phyloP scores from a whole-genome alignment of 192 early-diverging fungal species.

The Gryganskiella cystojenkinii region DNA sequence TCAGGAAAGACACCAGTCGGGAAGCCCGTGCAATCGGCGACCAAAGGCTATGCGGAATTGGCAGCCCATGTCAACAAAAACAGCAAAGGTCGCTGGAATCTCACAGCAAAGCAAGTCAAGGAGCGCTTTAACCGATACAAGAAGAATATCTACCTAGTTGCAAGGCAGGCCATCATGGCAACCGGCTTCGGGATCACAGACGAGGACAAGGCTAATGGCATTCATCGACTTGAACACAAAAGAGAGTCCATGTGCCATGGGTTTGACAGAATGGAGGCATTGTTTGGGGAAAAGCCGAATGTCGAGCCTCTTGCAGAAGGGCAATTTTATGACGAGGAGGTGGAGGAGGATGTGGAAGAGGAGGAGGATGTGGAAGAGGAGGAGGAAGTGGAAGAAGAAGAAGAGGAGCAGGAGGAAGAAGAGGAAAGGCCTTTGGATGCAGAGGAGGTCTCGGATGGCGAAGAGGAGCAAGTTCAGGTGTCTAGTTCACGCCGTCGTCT shows the following conservation, averaged over 20 bases:
- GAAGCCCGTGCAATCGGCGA: background rate
- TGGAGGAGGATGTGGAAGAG: conserved; percentile 2
- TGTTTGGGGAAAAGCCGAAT: conserved; percentile 9
- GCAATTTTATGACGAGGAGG: background rate
- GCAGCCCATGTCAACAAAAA: conserved; percentile 6
- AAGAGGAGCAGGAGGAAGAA: background rate
- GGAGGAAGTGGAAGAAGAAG: background rate
- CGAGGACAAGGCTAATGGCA: conserved; percentile 14
- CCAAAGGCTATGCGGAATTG: conserved; percentile 2
- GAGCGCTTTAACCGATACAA: conserved; percentile 18
- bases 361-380: conserved; percentile 14
- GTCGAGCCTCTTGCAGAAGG: background rate
- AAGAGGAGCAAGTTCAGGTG: background rate
- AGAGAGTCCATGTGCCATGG: conserved; percentile 21
- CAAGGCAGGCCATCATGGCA: background rate
- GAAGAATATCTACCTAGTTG: background rate
- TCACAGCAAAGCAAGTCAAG: conserved; percentile 7
- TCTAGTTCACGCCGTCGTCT: too few relatives aligned
- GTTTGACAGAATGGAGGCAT: conserved; percentile 22
- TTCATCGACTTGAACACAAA: conserved; percentile 6
- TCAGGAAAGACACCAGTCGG: conserved; percentile 1
- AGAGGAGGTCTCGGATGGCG: background rate
- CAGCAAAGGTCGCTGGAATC: conserved; percentile 17
- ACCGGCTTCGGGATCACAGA: conserved; percentile 19
- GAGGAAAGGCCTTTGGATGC: background rate